These are phyloP conservation scores for Potentilla sterilis DNA, from an alignment of 306 rosid genomes.

Conservation along the genomic window DNA sequence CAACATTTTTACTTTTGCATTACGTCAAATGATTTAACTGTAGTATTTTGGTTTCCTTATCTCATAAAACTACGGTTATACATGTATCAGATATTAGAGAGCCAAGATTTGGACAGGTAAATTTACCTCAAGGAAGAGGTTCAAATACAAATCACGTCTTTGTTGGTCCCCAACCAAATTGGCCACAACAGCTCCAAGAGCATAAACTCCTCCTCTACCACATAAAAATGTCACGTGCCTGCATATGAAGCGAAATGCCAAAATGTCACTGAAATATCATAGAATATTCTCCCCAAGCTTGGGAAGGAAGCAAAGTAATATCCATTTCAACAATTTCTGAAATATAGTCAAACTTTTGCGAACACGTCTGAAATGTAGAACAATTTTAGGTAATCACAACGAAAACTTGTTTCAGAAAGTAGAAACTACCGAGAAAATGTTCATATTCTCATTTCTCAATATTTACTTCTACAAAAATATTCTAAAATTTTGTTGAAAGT, in stretches of 20 bases:
- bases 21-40: not conserved
- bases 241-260: not conserved
- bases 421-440: not conserved
- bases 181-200: conserved; percentile 80
- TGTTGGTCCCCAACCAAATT: conserved; percentile 53
- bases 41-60: not conserved
- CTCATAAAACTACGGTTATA: not conserved
- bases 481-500: not conserved
- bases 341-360: not conserved
- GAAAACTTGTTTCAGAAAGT: not conserved
- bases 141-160: conserved; percentile 58
- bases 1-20: not conserved
- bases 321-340: not conserved
- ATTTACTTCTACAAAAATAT: not conserved
- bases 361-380: not conserved
- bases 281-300: not conserved
- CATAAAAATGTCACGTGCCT: conserved; percentile 85
- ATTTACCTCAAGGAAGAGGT: conserved; percentile 66
- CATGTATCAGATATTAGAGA: not conserved
- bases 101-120: not conserved
- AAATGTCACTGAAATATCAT: not conserved
- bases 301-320: not conserved
- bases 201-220: conserved; percentile 76
- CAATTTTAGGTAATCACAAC: too few species aligned
- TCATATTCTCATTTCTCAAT: not conserved